These are phyloP conservation scores for Falciphora oryzae DNA, from an alignment of 2,329 filamentous ascomycete species.

Conservation along the genomic window DNA sequence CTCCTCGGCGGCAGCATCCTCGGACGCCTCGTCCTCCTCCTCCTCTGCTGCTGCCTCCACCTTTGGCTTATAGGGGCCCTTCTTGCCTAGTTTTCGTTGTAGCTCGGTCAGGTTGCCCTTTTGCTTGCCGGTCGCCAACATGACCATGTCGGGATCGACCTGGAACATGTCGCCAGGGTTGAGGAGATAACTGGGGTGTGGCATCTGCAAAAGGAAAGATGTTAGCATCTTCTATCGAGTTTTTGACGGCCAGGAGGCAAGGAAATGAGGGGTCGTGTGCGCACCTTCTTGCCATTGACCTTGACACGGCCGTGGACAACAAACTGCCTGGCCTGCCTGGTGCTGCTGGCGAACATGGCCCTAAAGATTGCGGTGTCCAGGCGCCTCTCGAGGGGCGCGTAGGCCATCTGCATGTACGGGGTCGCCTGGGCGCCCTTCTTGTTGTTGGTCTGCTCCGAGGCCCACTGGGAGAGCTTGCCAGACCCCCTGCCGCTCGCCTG, in stretches of 20 bases:
- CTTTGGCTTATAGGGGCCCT: conserved; percentile 12
- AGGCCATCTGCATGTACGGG: conserved; percentile 96
- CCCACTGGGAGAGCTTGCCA: conserved; percentile 44
- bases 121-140: conserved; percentile 76
- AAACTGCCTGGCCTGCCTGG: conserved; percentile 88
- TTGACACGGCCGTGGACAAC: conserved; percentile 88
- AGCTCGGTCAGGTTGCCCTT: conserved; percentile 40
- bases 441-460: conserved; percentile 11
- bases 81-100: conserved; percentile 14
- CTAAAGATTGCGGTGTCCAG: conserved; percentile 93
- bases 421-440: conserved; percentile 34
- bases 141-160: conserved; percentile 80
- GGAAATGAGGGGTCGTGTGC: conserved; percentile 15
- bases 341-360: conserved; percentile 88
- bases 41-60: conserved; percentile 19
- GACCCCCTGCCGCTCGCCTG: conserved; percentile 79
- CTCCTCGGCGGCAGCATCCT: conserved; percentile 20
- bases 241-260: background rate
- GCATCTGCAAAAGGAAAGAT: background rate
- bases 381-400: conserved; percentile 82
- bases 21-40: conserved; percentile 22
- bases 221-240: conserved; percentile 6
- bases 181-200: conserved; percentile 92
- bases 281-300: conserved; percentile 92
- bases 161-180: conserved; percentile 99